These are phyloP conservation scores for Alternaria dauci DNA, from an alignment of 2,329 filamentous ascomycete genomes.

Conservation along the genomic window DNA sequence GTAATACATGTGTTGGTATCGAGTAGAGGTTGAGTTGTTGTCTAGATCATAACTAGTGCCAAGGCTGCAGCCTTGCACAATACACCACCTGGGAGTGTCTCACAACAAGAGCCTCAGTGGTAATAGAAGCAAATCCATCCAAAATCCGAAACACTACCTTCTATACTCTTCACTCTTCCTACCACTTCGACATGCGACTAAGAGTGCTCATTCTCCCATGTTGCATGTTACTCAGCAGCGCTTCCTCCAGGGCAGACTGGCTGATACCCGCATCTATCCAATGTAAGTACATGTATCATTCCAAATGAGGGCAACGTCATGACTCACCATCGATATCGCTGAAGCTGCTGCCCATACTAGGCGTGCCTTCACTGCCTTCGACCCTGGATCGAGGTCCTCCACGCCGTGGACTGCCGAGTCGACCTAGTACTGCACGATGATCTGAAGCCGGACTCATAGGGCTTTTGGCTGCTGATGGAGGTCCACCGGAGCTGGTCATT, in stretches of 20 bases:
- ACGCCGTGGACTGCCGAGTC: constrained; percentile 61
- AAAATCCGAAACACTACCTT: neutral
- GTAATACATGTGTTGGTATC: neutral
- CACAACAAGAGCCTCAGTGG: neutral
- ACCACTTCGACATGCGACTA: constrained; percentile 67
- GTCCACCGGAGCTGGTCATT: constrained; percentile 56
- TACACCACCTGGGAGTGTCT: neutral
- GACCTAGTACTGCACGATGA: constrained; percentile 66
- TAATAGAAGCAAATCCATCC: neutral
- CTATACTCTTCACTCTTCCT: constrained; percentile 48
- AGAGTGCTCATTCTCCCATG: constrained; percentile 73
- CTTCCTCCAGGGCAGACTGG: constrained; percentile 81
- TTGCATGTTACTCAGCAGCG: constrained; percentile 75
- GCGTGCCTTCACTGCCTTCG: constrained; percentile 48
- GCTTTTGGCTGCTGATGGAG: constrained; percentile 28
- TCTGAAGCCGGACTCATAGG: constrained; percentile 58
- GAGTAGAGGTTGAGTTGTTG: neutral
- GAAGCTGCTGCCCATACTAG: constrained; percentile 74
- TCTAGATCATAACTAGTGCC: constrained; percentile 1
- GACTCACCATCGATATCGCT: constrained; percentile 78
- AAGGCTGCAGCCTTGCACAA: constrained; percentile 13
- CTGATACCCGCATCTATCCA: constrained; percentile 76
- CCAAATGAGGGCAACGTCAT: neutral
- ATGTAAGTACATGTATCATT: constrained; percentile 14
- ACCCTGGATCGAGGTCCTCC: constrained; percentile 26